Evolutionary conservation across 1,284 basidiomycete genomes (phyloP).

Genomic region (Rhodotorula sp.): DNA sequence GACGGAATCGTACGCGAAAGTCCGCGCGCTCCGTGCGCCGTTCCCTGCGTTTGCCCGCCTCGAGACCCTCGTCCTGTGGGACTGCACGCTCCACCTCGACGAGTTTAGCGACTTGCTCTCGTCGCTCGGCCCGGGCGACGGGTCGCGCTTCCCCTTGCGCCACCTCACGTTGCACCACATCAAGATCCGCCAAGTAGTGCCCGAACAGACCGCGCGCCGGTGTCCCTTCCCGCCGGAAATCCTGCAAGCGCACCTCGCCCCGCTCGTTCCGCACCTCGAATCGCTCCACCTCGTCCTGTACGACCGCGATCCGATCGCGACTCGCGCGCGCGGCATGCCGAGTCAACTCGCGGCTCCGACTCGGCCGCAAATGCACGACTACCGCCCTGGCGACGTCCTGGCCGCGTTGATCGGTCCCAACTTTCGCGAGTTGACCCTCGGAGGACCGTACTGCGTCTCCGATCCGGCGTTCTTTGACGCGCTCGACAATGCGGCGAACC

Average conservation of each 20-base stretch:
- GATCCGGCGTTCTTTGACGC: not conserved
- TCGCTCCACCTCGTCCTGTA: constrained; percentile 16
- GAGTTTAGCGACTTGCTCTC: constrained; percentile 1
- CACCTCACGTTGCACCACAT: constrained; percentile 7
- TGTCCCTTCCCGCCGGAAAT: not conserved
- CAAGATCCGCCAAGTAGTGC: not conserved
- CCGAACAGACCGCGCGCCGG: not conserved
- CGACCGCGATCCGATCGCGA: constrained; percentile 1
- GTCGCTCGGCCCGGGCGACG: constrained; percentile 1
- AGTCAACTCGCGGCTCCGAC: not conserved
- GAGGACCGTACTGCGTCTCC: constrained; percentile 6
- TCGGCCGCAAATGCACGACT: not conserved
- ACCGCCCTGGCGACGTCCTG: constrained; percentile 4
- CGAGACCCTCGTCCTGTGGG: constrained; percentile 11
- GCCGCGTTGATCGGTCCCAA: not conserved
- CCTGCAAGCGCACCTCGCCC: constrained; percentile 3
- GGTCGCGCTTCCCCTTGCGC: not conserved
- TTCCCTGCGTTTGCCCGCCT: not conserved
- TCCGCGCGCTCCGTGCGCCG: not conserved
- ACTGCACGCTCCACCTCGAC: not conserved
- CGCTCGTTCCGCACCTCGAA: constrained; percentile 14
- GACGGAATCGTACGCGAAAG: no score
- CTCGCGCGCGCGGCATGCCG: not conserved
- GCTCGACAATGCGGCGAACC: not conserved
- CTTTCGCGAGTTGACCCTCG: constrained; percentile 2